Evolutionary conservation across 1,284 basidiomycete genomes (phyloP).

Genomic region (Porodaedalea pini): DNA sequence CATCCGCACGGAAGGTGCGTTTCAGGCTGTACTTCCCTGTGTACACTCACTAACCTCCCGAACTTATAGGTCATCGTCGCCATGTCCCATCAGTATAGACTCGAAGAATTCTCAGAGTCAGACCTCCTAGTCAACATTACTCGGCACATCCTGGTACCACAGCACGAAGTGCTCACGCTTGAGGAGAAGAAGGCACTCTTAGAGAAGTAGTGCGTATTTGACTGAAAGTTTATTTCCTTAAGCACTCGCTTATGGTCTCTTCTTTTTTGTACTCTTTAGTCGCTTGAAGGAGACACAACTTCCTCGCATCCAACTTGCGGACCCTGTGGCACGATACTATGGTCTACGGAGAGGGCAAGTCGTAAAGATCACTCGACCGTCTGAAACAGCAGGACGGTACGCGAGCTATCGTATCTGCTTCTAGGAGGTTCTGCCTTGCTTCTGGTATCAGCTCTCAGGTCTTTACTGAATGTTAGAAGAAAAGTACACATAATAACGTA

Average conservation of each 20-base stretch:
- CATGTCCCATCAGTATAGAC: conserved; percentile 80
- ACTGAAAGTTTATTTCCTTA: neutral
- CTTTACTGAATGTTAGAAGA: too few relatives aligned
- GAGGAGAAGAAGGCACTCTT: conserved; percentile 89
- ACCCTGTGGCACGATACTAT: conserved; percentile 98
- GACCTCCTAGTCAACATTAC: conserved; percentile 98
- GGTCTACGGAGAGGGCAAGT: conserved; percentile 94
- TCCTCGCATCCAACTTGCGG: conserved; percentile 92
- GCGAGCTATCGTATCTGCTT: conserved; percentile 88
- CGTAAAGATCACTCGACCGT: conserved; percentile 96
- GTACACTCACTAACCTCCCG: conserved; percentile 11
- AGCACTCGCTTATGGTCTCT: conserved; percentile 2
- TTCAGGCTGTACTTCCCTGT: too few relatives aligned
- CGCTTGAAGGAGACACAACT: conserved; percentile 98
- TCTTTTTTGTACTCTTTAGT: conserved; percentile 41
- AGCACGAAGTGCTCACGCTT: conserved; percentile 82
- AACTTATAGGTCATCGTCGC: conserved; percentile 75
- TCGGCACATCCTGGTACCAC: conserved; percentile 91
- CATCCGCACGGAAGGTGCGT: conserved; percentile 88
- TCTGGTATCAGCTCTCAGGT: too few relatives aligned
- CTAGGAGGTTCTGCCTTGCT: neutral
- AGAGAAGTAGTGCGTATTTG: conserved; percentile 81
- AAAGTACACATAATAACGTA: too few relatives aligned
- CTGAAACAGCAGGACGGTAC: conserved; percentile 95
- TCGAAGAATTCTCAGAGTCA: conserved; percentile 97